Conservation (phyloP, 2,329 filamentous ascomycete genomes). For the Mollisiaceae sp. region DNA sequence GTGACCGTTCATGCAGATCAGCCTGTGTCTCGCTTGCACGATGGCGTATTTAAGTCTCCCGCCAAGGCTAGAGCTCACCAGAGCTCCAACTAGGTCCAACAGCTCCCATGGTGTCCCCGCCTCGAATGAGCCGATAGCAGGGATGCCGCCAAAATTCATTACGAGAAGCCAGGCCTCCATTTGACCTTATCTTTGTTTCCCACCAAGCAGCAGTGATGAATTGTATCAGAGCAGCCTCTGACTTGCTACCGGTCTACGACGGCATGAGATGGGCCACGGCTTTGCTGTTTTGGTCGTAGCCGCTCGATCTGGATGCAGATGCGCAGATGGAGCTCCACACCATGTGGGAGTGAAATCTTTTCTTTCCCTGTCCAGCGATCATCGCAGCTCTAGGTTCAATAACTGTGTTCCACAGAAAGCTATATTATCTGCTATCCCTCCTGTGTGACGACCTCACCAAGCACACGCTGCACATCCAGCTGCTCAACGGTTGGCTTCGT, state of each 20-base stretch:
- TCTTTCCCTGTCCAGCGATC: background rate
- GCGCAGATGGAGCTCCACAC: background rate
- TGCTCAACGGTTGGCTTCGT: conserved; percentile 2
- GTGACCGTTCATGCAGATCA: conserved; percentile 21
- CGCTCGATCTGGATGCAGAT: conserved; percentile 16
- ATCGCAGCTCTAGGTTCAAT: background rate
- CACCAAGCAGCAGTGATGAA: background rate
- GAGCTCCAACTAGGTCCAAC: conserved; percentile 8
- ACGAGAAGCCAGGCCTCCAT: conserved; percentile 18
- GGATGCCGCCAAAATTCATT: conserved; percentile 21
- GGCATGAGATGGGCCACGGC: conserved; percentile 11
- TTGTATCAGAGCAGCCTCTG: conserved; percentile 3
- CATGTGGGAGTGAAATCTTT: conserved; percentile 14
- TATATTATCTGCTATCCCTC: conserved; percentile 19
- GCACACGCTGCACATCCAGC: conserved; percentile 10
- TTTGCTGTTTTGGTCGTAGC: conserved; percentile 6
- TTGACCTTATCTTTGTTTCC: conserved; percentile 22
- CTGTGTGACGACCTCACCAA: conserved; percentile 14
- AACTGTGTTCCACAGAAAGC: background rate
- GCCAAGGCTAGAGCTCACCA: background rate
- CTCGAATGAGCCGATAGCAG: conserved; percentile 22
- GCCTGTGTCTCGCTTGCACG: conserved; percentile 8
- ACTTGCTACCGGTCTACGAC: conserved; percentile 13
- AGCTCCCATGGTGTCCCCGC: conserved; percentile 10
- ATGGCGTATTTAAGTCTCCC: conserved; percentile 6